Evolutionary conservation across 1,139 yeast species (phyloP).

Genomic region (Pichia sp.): DNA sequence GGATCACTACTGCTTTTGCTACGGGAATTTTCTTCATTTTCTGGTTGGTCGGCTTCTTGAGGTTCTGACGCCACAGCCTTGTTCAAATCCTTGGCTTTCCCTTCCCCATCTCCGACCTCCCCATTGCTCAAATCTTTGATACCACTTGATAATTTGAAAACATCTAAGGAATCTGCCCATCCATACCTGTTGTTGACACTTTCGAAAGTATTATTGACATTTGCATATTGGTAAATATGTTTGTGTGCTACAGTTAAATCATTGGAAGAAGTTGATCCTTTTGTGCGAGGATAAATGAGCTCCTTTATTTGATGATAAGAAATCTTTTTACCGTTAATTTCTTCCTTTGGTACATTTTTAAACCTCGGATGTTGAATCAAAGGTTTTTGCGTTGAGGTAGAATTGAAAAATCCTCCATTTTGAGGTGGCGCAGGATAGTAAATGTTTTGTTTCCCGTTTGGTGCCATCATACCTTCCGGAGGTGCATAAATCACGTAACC

Average conservation of each 20-base stretch:
- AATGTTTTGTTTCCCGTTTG: slow-evolving; percentile 5
- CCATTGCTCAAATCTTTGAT: slow-evolving; percentile 3
- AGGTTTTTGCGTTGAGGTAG: neutral
- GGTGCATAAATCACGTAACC: slow-evolving; percentile 8
- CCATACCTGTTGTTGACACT: slow-evolving; percentile 22
- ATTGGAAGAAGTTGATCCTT: slow-evolving; percentile 13
- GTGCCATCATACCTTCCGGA: slow-evolving; percentile 8
- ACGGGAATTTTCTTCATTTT: neutral
- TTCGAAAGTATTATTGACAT: slow-evolving; percentile 21
- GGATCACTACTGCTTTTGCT: neutral
- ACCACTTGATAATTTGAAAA: slow-evolving; percentile 15
- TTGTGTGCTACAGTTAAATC: slow-evolving; percentile 20
- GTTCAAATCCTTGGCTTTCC: neutral
- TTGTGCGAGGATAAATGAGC: slow-evolving; percentile 17
- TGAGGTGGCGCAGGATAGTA: neutral
- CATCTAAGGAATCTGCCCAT: slow-evolving; percentile 17
- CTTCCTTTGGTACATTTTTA: slow-evolving; percentile 12
- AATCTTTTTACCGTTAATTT: slow-evolving; percentile 16
- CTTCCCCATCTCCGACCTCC: neutral
- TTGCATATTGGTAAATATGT: slow-evolving; percentile 19
- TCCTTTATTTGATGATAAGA: slow-evolving; percentile 18
- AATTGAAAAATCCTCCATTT: neutral
- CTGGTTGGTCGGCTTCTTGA: neutral
- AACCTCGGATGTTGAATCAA: slow-evolving; percentile 17
- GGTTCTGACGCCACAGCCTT: neutral